Evolutionary conservation across 2,329 filamentous ascomycete species (phyloP), one percentile per base, ranked within the genome.

Genomic region (Botryotinia narcissicola): DNA sequence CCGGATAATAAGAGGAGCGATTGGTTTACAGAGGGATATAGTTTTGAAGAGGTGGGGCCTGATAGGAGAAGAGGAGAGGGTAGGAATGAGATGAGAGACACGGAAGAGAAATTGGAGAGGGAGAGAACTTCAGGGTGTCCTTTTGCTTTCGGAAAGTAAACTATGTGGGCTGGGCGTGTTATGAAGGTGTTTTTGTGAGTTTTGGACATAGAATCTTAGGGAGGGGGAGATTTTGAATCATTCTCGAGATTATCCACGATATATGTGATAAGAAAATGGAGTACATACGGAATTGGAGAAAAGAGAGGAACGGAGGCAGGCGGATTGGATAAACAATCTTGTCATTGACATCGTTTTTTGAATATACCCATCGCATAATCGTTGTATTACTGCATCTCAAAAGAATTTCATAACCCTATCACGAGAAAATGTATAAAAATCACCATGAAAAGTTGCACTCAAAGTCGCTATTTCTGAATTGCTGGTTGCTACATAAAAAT

Each of bases 1-100:
- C 87, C 87, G 2, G 85, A 85, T 32, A 80, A 81, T 1, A 81
- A 81, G 16, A 77, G 78, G 51, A 83, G 86, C 32, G 72, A 84
- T 82, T 68, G 85, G 88, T 70, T 83, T 1, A 86, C 87, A 1
- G 84, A 85, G 35, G 81, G 81, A 0, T 81, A 81, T 14, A 77
- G 78, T 51, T 29, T 68, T 42, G 83, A 86, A 37, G 89, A 93
- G 67, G 80, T 93, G 29, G 92, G 92, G 0, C 92, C 92, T 0
- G 83, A 81, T 71, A 84, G 82, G 66, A 85, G 88, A 70, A 83
- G 86, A 75, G 85, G 73, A 29, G 85, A 85, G 75, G 89, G 90
- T 0, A 72, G 80, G n/a, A 84, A 86, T 32, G 85, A 88, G 75
- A 82, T 84, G 74, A 84, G 84, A 32, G 80, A 74, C 20, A 83